A percentile compares a stretch with the other conserved stretches of the same genome.
These are phyloP conservation scores for Annulohypoxylon stygium DNA, from an alignment of 495 filamentous ascomycete species.

Conservation along the genomic window DNA sequence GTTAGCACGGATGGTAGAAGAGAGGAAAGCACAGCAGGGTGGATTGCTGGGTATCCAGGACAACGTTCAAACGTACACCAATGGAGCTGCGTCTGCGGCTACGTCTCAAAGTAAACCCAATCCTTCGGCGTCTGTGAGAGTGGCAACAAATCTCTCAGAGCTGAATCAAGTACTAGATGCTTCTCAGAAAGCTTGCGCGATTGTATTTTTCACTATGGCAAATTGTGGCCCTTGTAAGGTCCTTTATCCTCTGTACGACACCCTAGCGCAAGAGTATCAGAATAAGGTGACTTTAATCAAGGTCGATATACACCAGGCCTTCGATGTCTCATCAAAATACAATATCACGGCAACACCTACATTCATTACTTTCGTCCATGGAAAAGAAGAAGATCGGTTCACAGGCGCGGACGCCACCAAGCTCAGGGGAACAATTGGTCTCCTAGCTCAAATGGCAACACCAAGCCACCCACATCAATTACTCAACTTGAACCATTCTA, in stretches of 20 bases:
- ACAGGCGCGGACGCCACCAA: slow-evolving; percentile 76
- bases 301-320: slow-evolving; percentile 78
- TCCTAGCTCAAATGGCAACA: slow-evolving; percentile 81
- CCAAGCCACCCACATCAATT: slow-evolving; percentile 81
- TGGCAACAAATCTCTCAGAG: slow-evolving; percentile 61
- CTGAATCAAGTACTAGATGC: slow-evolving; percentile 71
- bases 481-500: slow-evolving; percentile 77
- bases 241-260: slow-evolving; percentile 85
- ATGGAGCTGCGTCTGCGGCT: slow-evolving; percentile 46
- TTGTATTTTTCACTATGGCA: slow-evolving; percentile 92
- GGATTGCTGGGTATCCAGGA: slow-evolving; percentile 66
- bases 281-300: slow-evolving; percentile 81
- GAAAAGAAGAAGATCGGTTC: slow-evolving; percentile 83
- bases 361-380: slow-evolving; percentile 88
- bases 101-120: slow-evolving; percentile 44
- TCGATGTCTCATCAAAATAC: slow-evolving; percentile 75
- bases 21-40: slow-evolving; percentile 69
- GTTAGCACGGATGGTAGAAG: slow-evolving; percentile 79
- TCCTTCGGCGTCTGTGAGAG: slow-evolving; percentile 48
- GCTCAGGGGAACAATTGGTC: slow-evolving; percentile 77
- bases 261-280: slow-evolving; percentile 81
- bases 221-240: slow-evolving; percentile 88
- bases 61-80: slow-evolving; percentile 44
- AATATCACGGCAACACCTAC: slow-evolving; percentile 84
- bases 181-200: slow-evolving; percentile 75